phyloP scores from a whole-genome alignment of 2,329 filamentous ascomycete genomes.

The Paradendryphiella salina region DNA sequence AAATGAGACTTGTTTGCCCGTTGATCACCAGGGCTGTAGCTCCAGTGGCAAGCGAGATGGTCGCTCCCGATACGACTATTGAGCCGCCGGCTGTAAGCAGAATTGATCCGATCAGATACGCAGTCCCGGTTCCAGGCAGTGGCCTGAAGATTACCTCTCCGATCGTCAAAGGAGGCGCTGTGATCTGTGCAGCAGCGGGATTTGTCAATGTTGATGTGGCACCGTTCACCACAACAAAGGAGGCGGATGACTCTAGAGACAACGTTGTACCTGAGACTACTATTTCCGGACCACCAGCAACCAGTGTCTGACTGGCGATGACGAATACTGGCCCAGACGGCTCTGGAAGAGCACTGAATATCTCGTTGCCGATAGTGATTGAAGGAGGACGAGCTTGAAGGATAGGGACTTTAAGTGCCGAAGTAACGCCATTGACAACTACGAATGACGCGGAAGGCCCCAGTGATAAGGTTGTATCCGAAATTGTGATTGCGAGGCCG shows the following conservation, averaged over 20 bases:
- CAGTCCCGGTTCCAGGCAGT: slow-evolving; percentile 38
- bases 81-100: slow-evolving; percentile 47
- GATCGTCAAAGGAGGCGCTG: slow-evolving; percentile 38
- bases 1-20: slow-evolving; percentile 37
- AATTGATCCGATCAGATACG: slow-evolving; percentile 44
- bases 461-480: slow-evolving; percentile 41
- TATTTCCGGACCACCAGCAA: slow-evolving; percentile 40
- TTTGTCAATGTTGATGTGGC: slow-evolving; percentile 42
- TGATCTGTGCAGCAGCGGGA: slow-evolving; percentile 23
- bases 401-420: slow-evolving; percentile 35
- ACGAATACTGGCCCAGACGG: slow-evolving; percentile 31
- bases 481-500: slow-evolving; percentile 38
- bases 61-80: slow-evolving; percentile 33
- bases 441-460: slow-evolving; percentile 30
- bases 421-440: slow-evolving; percentile 40
- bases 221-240: slow-evolving; percentile 42
- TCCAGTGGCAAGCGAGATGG: slow-evolving; percentile 37
- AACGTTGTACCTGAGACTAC: slow-evolving; percentile 41
- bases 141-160: slow-evolving; percentile 34
- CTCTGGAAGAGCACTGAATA: slow-evolving; percentile 14
- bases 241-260: slow-evolving; percentile 37
- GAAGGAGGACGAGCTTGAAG: slow-evolving; percentile 22
- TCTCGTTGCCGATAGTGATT: slow-evolving; percentile 24
- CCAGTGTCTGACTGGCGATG: slow-evolving; percentile 46
- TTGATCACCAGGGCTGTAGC: slow-evolving; percentile 40